Evolutionary conservation across 2,329 filamentous ascomycete species (phyloP), one percentile per base, ranked within the genome.

Genomic region (Trichoderma breve): DNA sequence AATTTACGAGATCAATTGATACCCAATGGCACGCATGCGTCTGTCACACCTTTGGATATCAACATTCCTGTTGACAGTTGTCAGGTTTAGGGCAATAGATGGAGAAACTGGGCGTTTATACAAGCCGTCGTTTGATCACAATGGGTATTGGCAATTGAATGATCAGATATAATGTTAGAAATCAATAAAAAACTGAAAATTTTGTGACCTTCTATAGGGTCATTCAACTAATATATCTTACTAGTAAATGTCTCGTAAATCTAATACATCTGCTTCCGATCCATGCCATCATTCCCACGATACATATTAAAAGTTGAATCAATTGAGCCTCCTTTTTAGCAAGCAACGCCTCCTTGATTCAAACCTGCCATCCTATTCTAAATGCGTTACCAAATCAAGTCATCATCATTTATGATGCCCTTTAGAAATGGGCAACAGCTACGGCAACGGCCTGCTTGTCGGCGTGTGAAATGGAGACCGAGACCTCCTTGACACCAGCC

Each of bases 371-470:
- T 21, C 57, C 43, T 24, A 57, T 58, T 72, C 24, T 69, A 71
- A 65, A 66, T 14, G 39, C 30, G 39, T n/a, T 51, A 58, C 21
- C 8, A 18, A 39, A 55, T 24, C 6, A 39, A 61, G 58, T 18
- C 39, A 70, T 67, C 64, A 14, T 69, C 36, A 14, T 69, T 28
- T 21, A 28, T 36, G 28, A 12, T 58, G 36, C 12, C 39, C 14
- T 15, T 81, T 89, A 94, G 79, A 96, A 92, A 71, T 90, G 91
- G 70, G 94, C 92, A 73, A 97, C 92, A 2, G 97, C 96, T 78
- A 99, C 93, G 60, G 96, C 95, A 78, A 98, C 95, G 73, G 96
- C 95, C 83, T 99, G 96, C 72, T 88, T 91, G 77, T 98, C 95
- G 51, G 93, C 96, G 84, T 99, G 97, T 77, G 95, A 98, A 80